phyloP scores from a whole-genome alignment of 1,139 yeast species.

The Debaryomyces nepalensis region DNA sequence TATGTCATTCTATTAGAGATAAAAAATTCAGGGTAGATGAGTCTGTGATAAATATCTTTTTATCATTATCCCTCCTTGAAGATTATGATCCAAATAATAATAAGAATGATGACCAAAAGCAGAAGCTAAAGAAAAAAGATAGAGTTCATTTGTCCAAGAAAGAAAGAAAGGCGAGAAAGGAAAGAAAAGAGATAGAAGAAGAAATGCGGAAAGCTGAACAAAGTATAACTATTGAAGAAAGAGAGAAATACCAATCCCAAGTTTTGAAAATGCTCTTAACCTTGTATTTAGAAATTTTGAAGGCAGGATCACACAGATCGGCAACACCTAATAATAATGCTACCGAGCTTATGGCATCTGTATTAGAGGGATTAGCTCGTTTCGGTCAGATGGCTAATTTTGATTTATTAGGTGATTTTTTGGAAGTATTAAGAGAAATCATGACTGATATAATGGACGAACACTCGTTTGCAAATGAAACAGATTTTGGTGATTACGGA shows the following conservation, averaged over 20 bases:
- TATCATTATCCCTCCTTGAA: conserved; percentile 72
- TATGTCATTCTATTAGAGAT: conserved; percentile 72
- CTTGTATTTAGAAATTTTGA: conserved; percentile 77
- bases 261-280: conserved; percentile 74
- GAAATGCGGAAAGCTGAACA: conserved; percentile 88
- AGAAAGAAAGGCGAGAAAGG: conserved; percentile 85
- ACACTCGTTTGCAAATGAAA: conserved; percentile 30
- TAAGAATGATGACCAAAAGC: conserved; percentile 41
- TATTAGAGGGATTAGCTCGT: conserved; percentile 86
- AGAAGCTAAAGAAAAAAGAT: conserved; percentile 77
- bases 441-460: conserved; percentile 52
- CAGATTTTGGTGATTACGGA: conserved; percentile 31
- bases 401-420: conserved; percentile 88
- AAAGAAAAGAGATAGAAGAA: conserved; percentile 82
- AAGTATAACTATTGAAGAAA: conserved; percentile 82
- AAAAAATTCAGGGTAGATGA: conserved; percentile 85
- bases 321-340: conserved; percentile 53
- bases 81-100: conserved; percentile 76
- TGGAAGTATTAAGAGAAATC: conserved; percentile 85
- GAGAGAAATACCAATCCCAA: conserved; percentile 84
- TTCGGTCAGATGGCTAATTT: conserved; percentile 93
- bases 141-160: conserved; percentile 87
- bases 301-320: conserved; percentile 40
- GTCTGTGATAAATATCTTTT: conserved; percentile 71
- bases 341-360: conserved; percentile 71